Evolutionary conservation across 257 asterid species (phyloP), one percentile per base, ranked within the genome.

Genomic region (Phtheirospermum japonicum): DNA sequence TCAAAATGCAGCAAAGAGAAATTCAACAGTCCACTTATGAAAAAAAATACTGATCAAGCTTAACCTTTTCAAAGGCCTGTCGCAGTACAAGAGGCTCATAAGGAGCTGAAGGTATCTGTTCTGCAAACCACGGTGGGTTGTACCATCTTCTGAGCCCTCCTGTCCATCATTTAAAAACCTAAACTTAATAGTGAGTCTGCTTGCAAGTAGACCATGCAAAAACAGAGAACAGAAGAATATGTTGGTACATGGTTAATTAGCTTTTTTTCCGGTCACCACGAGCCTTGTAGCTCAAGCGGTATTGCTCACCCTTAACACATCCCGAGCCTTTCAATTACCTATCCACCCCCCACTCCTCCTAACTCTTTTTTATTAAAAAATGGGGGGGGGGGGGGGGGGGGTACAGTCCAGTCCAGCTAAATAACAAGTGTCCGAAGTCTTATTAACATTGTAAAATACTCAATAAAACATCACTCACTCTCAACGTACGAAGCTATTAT

Each of bases 101-200:
- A 64, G 95, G 88, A 65, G 80, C 63, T 58, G 86, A 76, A 64
- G 97, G 99, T 71, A 87, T 81, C 49, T 78, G 76, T 74, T 87
- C 99, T 23, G 79, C 66, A 63, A 65, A 87, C 99, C 99, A 93
- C 59, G 79, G 82, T 62, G 97, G 99, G 82, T 89, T 93, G 83
- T 87, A 93, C 99, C 99, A 93, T 77, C 97, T 89, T 70, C 84
- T 80, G 58, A 87, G 79, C 54, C 69, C 89, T 57, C 97, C 99
- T 93, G 87, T 59, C 65, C 57, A 76, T 67, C 70, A 66, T 57
- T 65, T 57, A 48, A 56, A 59, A 61, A 39, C 8, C 34, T 43
- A 28, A 59, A 46, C 43, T 61, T 48, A 63, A 66, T n/a, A 66
- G 58, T 46, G 58, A 55, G 48, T 68, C 52, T 20, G 68, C 55